Base-by-base conservation (phyloP, 345 rosid genomes). In the Hibiscus tridactylites region DNA sequence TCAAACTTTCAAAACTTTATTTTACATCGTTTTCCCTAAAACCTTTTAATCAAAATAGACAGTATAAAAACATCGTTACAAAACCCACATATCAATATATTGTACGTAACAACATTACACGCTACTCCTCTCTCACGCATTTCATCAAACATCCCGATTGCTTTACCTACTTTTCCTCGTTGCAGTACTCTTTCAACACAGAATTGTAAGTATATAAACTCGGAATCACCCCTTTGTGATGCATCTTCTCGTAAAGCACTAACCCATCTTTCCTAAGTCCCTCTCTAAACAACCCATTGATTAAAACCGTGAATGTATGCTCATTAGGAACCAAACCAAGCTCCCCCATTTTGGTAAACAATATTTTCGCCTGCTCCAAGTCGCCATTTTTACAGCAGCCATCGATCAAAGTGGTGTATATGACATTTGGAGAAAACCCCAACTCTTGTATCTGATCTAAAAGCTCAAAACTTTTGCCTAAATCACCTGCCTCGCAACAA, bases 371-470 rank as follows among this genome's bases (percentile, higher is more conserved):
- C 79, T 79, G 81, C 47, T 81, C 75, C 61, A 86, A 54, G 54
- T 89, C 86, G 2, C 92, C 90, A 61, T 76, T 83, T 81, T 89
- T 91, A 67, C 93, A 91, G 63, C 85, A 85, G 53, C 97, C 97
- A 79, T 93, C 91, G 74, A 93, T 91, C 88, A 88, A 75, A 73
- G 86, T 89, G 53, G 93, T 87, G 75, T 83, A 91, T 70, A 89
- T 78, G 58, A 85, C 91, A 74, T 87, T 86, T 0, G 88, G 84
- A 70, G 79, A 71, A 44, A 79, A 76, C 73, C 88, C 88, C 81
- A 74, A 61, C 56, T 80, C 88, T 77, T 81, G 80, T 42, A 88
- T 68, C n/a, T 75, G 85, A 68, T 15, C 72, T 42, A 88, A 70
- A 66, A 88, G 60, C 72, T 79, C 81, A 49, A 91, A 79, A 49